Evolutionary conservation across 768 basidiomycete genomes (phyloP), one percentile per base, ranked within the genome.

Genomic region (Lactarius quietus): DNA sequence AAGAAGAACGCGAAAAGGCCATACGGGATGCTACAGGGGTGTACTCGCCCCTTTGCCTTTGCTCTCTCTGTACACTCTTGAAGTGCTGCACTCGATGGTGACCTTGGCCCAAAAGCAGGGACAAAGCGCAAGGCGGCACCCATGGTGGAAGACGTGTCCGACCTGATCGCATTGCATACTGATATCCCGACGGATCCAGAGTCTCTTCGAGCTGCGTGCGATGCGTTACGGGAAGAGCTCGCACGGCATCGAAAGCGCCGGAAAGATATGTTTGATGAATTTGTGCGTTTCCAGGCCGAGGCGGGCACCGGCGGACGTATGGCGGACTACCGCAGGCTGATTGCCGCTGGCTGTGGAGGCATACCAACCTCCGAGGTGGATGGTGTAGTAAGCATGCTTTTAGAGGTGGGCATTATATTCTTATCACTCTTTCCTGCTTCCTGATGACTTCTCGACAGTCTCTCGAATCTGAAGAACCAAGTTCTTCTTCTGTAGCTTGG

Each of bases 291-390:
- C 76, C 91, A 95, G 74, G 89, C 92, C 23, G 93, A 95, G 76
- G 88, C 91, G 0, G 95, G 95, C 6, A 97, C 95, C 0, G 87
- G 89, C 35, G 92, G 91, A 45, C 82, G 88, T 67, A 95, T 98
- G 87, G 81, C 84, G 6, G 90, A 95, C 69, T 99, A 98, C 74
- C 80, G 95, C 70, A 81, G 88, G 67, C 76, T 99, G 59, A 95
- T 99, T 71, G 89, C 90, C 36, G 88, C 93, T 18, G 95, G 93
- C 0, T 96, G 93, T 77, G 93, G 93, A 28, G 90, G 92, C 0
- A 83, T 95, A 35, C 84, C 89, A 3, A 86, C 90, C 2, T 80
- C 85, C n/a, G 95, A 98, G 67, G 90, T 98, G 41, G 95, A 98
- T 71, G 84, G 85, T 65, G 88, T 95, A 6, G 80, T 97, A 65